phyloP scores from a whole-genome alignment of 2,329 filamentous ascomycete species.

The Fusarium anthophilum region DNA sequence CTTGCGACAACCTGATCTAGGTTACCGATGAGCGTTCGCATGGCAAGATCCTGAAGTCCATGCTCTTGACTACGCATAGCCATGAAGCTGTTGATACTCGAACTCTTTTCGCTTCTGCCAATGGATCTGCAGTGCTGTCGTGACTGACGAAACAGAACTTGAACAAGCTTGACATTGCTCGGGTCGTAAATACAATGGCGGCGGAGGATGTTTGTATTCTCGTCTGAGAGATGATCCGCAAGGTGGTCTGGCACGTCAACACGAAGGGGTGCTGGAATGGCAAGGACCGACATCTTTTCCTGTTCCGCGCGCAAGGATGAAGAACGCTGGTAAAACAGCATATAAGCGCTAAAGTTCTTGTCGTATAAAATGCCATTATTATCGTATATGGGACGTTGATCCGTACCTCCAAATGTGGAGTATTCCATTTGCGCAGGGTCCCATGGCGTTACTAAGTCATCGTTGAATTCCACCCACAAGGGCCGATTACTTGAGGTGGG shows the following conservation, averaged over 20 bases:
- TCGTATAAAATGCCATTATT: conserved; percentile 60
- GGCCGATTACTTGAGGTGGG: conserved; percentile 60
- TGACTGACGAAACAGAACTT: conserved; percentile 67
- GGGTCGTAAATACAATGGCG: conserved; percentile 84
- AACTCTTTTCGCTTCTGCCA: neutral
- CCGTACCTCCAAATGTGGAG: conserved; percentile 81
- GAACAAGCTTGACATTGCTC: conserved; percentile 73
- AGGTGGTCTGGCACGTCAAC: conserved; percentile 57
- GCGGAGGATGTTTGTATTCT: conserved; percentile 79
- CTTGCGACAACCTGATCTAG: conserved; percentile 80
- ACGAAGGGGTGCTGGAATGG: conserved; percentile 49
- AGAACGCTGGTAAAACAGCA: conserved; percentile 94
- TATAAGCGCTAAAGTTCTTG: conserved; percentile 90
- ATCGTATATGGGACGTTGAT: conserved; percentile 61
- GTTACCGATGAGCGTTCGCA: conserved; percentile 69
- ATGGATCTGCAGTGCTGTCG: conserved; percentile 53
- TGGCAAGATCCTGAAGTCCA: conserved; percentile 57
- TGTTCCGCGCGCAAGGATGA: conserved; percentile 69
- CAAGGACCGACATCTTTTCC: conserved; percentile 51
- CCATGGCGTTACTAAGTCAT: conserved; percentile 81
- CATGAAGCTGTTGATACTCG: conserved; percentile 11
- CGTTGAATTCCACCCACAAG: conserved; percentile 93
- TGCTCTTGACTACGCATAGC: conserved; percentile 21
- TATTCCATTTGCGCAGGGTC: conserved; percentile 77
- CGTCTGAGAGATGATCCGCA: conserved; percentile 69